Percentiles rank a stretch among this genome's conserved stretches.
phyloP scores from a whole-genome alignment of 164 flowering plant species.

The Hamamelis virginiana region DNA sequence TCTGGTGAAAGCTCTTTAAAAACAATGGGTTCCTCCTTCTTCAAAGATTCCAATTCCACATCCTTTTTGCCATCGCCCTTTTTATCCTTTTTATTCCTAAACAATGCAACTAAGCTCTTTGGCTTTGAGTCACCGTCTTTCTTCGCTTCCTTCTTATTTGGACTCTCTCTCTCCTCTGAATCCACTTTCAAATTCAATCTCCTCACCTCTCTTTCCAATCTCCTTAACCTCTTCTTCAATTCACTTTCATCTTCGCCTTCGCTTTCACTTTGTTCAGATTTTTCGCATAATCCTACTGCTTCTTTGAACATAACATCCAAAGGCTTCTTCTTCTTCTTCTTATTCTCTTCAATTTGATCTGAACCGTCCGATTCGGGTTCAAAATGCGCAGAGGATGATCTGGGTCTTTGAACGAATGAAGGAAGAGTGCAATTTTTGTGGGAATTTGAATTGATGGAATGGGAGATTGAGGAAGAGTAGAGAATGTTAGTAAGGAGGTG shows the following conservation, averaged over 20 bases:
- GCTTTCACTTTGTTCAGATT: slow-evolving; percentile 11
- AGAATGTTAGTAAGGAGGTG: slow-evolving; percentile 3
- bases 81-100: slow-evolving; percentile 8
- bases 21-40: slow-evolving; percentile 10
- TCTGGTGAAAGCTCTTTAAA: slow-evolving; percentile 43
- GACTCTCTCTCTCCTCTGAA: slow-evolving; percentile 4
- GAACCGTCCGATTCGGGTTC: not conserved
- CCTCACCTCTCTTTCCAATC: slow-evolving; percentile 36
- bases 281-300: slow-evolving; percentile 27
- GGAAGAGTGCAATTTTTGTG: not conserved
- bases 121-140: not conserved
- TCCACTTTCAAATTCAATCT: slow-evolving; percentile 22
- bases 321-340: slow-evolving; percentile 14
- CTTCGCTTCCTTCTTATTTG: not conserved
- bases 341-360: not conserved
- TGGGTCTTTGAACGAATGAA: slow-evolving; percentile 14
- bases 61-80: not conserved
- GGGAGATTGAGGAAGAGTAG: not conserved
- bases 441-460: not conserved
- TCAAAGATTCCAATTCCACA: not conserved
- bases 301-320: slow-evolving; percentile 33
- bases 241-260: slow-evolving; percentile 16
- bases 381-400: slow-evolving; percentile 8
- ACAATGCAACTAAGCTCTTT: slow-evolving; percentile 20
- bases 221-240: slow-evolving; percentile 24